Evolutionary conservation across 2,329 filamentous ascomycete species (phyloP).

Genomic region (Niveomyces coronatus): DNA sequence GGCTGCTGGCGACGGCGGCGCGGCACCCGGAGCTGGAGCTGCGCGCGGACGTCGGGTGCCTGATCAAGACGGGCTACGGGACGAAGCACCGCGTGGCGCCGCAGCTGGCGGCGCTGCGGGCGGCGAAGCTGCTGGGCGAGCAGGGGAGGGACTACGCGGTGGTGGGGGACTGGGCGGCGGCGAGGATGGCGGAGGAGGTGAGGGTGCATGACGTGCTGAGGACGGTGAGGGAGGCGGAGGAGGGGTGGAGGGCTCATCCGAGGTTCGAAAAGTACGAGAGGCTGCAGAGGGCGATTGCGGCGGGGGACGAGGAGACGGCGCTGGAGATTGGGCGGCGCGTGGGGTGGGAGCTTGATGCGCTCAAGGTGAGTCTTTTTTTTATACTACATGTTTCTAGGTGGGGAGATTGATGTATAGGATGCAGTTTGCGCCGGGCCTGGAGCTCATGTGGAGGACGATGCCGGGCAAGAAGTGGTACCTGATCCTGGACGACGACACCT

Average conservation of each 20-base stretch:
- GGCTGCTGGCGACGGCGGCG: constrained; percentile 27
- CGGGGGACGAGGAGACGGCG: constrained; percentile 28
- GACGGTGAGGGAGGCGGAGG: constrained; percentile 23
- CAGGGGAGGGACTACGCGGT: constrained; percentile 35
- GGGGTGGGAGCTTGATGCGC: constrained; percentile 40
- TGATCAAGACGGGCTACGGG: constrained; percentile 48
- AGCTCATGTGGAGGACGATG: constrained; percentile 38
- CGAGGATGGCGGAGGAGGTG: constrained; percentile 22
- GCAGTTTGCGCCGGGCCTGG: constrained; percentile 45
- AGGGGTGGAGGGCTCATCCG: constrained; percentile 19
- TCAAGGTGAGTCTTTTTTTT: constrained; percentile 29
- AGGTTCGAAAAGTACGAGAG: constrained; percentile 30
- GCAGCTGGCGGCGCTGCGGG: constrained; percentile 34
- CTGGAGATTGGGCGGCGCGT: constrained; percentile 25
- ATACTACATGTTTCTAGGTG: neutral
- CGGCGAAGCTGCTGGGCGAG: constrained; percentile 20
- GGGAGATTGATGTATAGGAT: neutral
- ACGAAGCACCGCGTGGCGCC: constrained; percentile 37
- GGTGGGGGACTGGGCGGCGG: constrained; percentile 39
- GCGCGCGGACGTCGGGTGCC: constrained; percentile 35
- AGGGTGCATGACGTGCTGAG: constrained; percentile 32
- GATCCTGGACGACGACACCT: constrained; percentile 49
- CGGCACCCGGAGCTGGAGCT: constrained; percentile 34
- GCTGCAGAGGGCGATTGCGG: constrained; percentile 27
- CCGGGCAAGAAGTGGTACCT: constrained; percentile 50